Evolutionary conservation across 2,329 filamentous ascomycete genomes (phyloP).

Genomic region (Capronia epimyces): DNA sequence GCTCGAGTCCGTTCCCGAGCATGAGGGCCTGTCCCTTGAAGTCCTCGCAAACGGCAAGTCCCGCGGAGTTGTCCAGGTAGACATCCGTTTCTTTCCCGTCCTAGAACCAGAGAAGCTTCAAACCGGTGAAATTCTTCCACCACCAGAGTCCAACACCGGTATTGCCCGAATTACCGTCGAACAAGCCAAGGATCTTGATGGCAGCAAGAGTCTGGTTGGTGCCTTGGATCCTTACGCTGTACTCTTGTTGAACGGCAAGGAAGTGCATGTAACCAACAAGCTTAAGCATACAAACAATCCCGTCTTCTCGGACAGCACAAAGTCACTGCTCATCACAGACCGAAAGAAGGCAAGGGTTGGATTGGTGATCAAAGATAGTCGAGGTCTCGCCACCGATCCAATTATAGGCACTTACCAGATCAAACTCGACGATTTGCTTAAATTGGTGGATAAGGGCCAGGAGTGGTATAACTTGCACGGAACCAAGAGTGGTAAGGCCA

Average conservation of each 20-base stretch:
- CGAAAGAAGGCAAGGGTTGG: constrained; percentile 85
- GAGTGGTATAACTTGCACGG: constrained; percentile 92
- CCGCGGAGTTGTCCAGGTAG: constrained; percentile 71
- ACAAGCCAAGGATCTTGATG: constrained; percentile 93
- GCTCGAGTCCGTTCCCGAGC: constrained; percentile 67
- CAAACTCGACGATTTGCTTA: constrained; percentile 87
- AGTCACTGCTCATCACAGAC: constrained; percentile 93
- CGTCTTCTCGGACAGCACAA: constrained; percentile 87
- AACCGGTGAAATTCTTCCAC: constrained; percentile 71
- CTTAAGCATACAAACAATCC: constrained; percentile 97
- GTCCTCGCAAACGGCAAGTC: constrained; percentile 77
- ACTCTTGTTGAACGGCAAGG: constrained; percentile 84
- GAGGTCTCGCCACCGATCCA: constrained; percentile 75
- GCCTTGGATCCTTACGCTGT: constrained; percentile 85
- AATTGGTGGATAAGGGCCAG: constrained; percentile 83
- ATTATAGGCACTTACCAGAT: constrained; percentile 90
- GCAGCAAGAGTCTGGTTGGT: constrained; percentile 84
- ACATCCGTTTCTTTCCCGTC: constrained; percentile 93
- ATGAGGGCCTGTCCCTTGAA: constrained; percentile 81
- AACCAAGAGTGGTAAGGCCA: constrained; percentile 74
- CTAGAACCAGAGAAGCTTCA: constrained; percentile 65
- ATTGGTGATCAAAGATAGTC: constrained; percentile 90
- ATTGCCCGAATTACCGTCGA: constrained; percentile 90
- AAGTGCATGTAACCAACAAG: constrained; percentile 82
- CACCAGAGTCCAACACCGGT: constrained; percentile 86